Base-by-base conservation (phyloP, 306 rosid species). In the Calophaca sinica region DNA sequence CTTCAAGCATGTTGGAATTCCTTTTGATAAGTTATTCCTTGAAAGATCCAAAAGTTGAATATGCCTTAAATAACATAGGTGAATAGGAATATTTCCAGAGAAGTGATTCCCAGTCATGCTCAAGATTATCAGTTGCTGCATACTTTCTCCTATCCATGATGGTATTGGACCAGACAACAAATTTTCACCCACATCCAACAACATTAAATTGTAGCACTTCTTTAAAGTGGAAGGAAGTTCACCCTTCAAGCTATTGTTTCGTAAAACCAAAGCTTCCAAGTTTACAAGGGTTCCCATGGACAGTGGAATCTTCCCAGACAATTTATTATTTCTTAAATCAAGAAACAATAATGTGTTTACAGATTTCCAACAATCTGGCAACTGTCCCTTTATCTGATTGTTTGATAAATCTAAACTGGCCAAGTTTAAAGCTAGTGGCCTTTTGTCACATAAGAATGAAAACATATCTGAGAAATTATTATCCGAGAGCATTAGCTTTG, bases 31-130 rank as follows among this genome's bases (percentile, higher is more conserved):
- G 10, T 64, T 44, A 20, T 64, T 64, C 14, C 36, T 42, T 10
- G 70, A 64, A 9, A 64, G 53, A 42, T 64, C 70, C 54, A 42
- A 64, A 6, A 64, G 2, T 41, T 64, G 54, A 64, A 64, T 42
- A 0, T 7, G 0, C 35, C 2, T 20, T 10, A 64, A 42, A 64
- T 15, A 20, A 44, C 70, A 64, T 0, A 64, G 38, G 2, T 42
- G 36, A 2, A 2, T 4, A 9, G 71, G 71, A 44, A 65, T 2
- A 7, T 10, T 44, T 45, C 53, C 70, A 20, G 6, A 42, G n/a
- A 64, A 64, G 0, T 2, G 53, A 64, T 64, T 64, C 8, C 9
- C 53, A 42, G 9, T 6, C 70, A 64, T 5, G 70, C 13, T 64
- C 54, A 64, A 64, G 20, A 64, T 64, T 42, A 4, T 64, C 53